A percentile compares a stretch with the other conserved stretches of the same genome.
These are phyloP conservation scores for Akanthomyces uredinophilus DNA, from an alignment of 2,329 filamentous ascomycete species.

Conservation along the genomic window DNA sequence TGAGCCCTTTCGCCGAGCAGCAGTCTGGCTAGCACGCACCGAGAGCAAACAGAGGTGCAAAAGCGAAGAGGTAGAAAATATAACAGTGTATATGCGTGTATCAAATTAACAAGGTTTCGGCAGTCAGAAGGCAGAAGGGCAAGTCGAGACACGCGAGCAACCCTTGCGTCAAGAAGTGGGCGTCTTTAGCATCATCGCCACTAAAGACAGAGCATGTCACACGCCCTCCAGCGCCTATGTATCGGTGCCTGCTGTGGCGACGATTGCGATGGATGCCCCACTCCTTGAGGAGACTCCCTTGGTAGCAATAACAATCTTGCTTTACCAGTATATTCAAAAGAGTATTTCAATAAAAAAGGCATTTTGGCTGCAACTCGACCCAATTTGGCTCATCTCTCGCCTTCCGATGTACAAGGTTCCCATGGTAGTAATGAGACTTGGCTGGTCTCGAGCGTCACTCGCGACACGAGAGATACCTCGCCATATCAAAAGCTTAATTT, in stretches of 20 bases:
- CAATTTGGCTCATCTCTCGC: too few species aligned
- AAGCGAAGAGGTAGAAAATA: not conserved
- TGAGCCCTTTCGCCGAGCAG: not conserved
- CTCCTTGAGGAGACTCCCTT: not conserved
- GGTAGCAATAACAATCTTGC: not conserved
- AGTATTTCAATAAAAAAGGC: too few species aligned
- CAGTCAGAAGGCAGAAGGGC: not conserved
- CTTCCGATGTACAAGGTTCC: too few species aligned
- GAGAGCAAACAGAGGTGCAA: not conserved
- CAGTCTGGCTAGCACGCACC: not conserved
- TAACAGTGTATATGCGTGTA: not conserved
- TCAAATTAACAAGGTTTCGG: not conserved
- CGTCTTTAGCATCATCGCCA: slow-evolving; percentile 14
- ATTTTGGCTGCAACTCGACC: too few species aligned
- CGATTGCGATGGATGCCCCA: not conserved
- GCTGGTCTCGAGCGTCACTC: too few species aligned
- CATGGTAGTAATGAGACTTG: too few species aligned
- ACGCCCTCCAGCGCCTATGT: not conserved
- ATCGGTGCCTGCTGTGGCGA: slow-evolving; percentile 1
- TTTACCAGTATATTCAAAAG: too few species aligned
- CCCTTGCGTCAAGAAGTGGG: slow-evolving; percentile 18
- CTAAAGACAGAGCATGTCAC: slow-evolving; percentile 12
- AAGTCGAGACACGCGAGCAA: slow-evolving; percentile 20
- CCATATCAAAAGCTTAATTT: not conserved
- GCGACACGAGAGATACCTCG: too few species aligned